phyloP scores from a whole-genome alignment of 495 filamentous ascomycete genomes.

The Daldinia vernicosa region DNA sequence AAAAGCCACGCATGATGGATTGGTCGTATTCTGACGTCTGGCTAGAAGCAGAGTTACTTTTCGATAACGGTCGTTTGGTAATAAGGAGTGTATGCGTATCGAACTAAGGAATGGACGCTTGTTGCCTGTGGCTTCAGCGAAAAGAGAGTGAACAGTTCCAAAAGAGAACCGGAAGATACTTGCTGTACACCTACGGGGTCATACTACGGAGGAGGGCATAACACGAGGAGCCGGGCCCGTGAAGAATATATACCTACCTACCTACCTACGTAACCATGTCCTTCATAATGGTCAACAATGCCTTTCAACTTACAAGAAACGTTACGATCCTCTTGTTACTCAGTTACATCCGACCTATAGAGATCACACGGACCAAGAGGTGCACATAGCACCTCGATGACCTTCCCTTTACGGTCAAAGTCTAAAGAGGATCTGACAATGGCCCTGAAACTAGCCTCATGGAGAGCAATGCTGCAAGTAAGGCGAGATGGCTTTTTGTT shows the following conservation, averaged over 20 bases:
- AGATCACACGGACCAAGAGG: conserved; percentile 13
- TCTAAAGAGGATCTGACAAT: conserved; percentile 24
- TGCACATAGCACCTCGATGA: conserved; percentile 18
- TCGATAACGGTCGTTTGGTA: conserved; percentile 27
- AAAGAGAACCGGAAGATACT: conserved; percentile 35
- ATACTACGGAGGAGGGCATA: conserved; percentile 19
- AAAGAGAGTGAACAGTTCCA: conserved; percentile 35
- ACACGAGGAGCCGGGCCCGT: conserved; percentile 23
- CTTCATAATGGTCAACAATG: conserved; percentile 25
- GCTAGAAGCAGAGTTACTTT: conserved; percentile 23
- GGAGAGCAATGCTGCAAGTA: conserved; percentile 20
- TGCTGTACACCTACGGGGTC: conserved; percentile 22
- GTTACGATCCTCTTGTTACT: conserved; percentile 39
- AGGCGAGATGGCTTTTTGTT: conserved; percentile 24
- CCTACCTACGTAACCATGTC: conserved; percentile 38
- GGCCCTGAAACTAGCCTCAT: conserved; percentile 34
- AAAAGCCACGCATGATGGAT: conserved; percentile 40
- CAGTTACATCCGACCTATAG: conserved; percentile 32
- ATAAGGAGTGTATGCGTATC: conserved; percentile 29
- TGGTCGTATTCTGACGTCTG: conserved; percentile 22
- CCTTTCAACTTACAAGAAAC: conserved; percentile 40
- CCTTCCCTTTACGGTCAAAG: conserved; percentile 36
- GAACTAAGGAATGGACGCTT: conserved; percentile 41
- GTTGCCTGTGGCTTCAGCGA: conserved; percentile 34
- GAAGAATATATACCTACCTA: conserved; percentile 34